A percentile compares a stretch with the other conserved stretches of the same genome.
Evolutionary conservation across 106 monocot species (phyloP).

Genomic region (Chionographis japonica): DNA sequence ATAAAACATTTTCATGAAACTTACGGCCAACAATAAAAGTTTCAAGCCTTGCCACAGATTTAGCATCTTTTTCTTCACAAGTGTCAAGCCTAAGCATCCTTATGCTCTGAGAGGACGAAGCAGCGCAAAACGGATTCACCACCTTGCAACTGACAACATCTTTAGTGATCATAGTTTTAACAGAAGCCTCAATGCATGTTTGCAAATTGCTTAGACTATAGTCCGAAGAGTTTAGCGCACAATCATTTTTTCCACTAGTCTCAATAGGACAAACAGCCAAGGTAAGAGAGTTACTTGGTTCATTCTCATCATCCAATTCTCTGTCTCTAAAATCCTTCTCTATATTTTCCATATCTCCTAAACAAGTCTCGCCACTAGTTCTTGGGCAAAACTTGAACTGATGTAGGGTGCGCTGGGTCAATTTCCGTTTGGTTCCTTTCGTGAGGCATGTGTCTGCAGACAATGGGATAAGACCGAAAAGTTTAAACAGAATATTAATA

Average conservation of each 20-base stretch:
- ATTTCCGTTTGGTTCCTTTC: constrained; percentile 69
- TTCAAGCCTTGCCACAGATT: constrained; percentile 27
- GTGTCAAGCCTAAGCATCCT: constrained; percentile 10
- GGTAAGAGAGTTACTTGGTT: constrained; percentile 1
- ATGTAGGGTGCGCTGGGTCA: constrained; percentile 70
- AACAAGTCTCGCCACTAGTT: constrained; percentile 7
- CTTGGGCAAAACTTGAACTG: constrained; percentile 45
- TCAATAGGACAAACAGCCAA: neutral
- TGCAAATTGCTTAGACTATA: constrained; percentile 9
- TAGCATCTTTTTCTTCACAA: constrained; percentile 11
- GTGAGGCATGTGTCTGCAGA: constrained; percentile 73
- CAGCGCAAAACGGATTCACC: neutral
- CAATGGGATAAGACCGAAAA: neutral
- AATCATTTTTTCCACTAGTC: constrained; percentile 10
- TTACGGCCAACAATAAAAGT: constrained; percentile 81
- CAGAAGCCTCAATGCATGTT: neutral
- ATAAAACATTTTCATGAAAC: constrained; percentile 46
- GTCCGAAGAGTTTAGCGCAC: neutral
- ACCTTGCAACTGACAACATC: constrained; percentile 2
- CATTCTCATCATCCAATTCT: constrained; percentile 7
- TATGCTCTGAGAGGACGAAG: neutral
- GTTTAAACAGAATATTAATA: neutral
- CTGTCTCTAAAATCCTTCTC: neutral
- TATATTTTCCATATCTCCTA: constrained; percentile 2
- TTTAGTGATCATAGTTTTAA: constrained; percentile 1